Base-by-base conservation (phyloP, 2,329 filamentous ascomycete genomes). In the Colletotrichum limetticola region DNA sequence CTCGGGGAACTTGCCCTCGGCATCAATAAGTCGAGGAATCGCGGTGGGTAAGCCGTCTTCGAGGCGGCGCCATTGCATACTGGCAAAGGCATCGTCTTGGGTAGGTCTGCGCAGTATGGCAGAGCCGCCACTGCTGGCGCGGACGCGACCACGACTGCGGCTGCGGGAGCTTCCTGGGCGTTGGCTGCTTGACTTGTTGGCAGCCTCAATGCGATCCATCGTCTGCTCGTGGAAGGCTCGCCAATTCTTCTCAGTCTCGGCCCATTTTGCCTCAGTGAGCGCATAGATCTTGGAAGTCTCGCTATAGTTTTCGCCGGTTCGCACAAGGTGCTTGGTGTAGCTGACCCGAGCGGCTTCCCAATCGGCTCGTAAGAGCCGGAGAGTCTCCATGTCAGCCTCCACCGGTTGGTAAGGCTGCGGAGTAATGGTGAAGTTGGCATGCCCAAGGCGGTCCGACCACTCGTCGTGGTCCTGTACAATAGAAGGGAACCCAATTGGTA, bases 371-470 rank as follows among this genome's bases (percentile, higher is more conserved):
- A 98, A 87, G 78, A 91, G 88, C 42, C 88, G 88, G 30, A 90
- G 82, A 1, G 85, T 80, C 5, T 89, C 86, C 11, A 91, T 79
- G 75, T 93, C 91, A 74, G 90, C 90, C 3, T 80, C 79, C 19
- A 91, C 88, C 0, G 94, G 92, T 9, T 90, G 82, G 79, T 98
- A 98, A 0, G 95, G 96, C 80, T 92, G 90, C 0, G 95, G 95
- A 26, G 90, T 85, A 77, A 98, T 97, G 77, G 90, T 95, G 81
- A 97, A 98, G 84, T 98, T 98, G 75, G 95, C 95, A 80, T 98
- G 95, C 32, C 96, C 96, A 16, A 98, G 90, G 69, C 91, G 91
- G 78, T 93, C 90, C 1, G 94, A 93, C 96, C 96, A 98, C 76
- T 92, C 91, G 80, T 97, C 95, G 62, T 91, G 87, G 6, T 91